These are phyloP conservation scores for Aspergillus egyptiacus DNA, from an alignment of 495 filamentous ascomycete genomes.

Conservation along the genomic window DNA sequence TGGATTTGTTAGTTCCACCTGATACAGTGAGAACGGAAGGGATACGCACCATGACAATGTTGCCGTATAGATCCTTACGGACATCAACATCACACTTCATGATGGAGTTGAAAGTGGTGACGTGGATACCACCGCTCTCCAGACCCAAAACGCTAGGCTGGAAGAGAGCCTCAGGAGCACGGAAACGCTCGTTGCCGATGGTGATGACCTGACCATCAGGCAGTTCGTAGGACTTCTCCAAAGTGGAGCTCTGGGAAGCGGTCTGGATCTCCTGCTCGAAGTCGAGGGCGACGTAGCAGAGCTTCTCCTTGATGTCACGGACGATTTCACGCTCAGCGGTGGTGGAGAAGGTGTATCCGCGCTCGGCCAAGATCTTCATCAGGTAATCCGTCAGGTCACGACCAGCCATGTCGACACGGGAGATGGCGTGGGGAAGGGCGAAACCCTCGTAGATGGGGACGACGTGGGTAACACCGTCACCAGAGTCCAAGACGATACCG, in stretches of 20 bases:
- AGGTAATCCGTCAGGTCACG: conserved; percentile 99
- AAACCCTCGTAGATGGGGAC: conserved; percentile 99
- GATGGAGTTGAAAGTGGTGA: conserved; percentile 99
- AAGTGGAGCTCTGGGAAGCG: conserved; percentile 91
- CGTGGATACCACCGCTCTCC: conserved; percentile 97
- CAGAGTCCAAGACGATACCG: conserved; percentile 99
- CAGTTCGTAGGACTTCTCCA: conserved; percentile 99
- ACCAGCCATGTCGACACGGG: conserved; percentile 99
- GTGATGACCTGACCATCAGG: conserved; percentile 99
- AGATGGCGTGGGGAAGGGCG: conserved; percentile 98
- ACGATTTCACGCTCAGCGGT: conserved; percentile 99
- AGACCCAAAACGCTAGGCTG: conserved; percentile 97
- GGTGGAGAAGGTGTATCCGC: conserved; percentile 98
- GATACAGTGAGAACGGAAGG: not conserved
- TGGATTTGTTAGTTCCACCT: conserved; percentile 7
- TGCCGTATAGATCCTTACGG: conserved; percentile 98
- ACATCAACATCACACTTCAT: conserved; percentile 99
- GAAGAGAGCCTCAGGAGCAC: conserved; percentile 98
- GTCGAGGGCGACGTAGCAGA: conserved; percentile 98
- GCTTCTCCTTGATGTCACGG: conserved; percentile 99
- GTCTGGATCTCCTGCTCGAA: conserved; percentile 99
- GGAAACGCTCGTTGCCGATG: conserved; percentile 99
- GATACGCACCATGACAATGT: conserved; percentile 94
- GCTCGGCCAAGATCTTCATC: conserved; percentile 99
- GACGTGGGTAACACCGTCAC: conserved; percentile 99